Evolutionary conservation across 1,139 yeast species (phyloP).

Genomic region (Debaryomycetaceae sp.): DNA sequence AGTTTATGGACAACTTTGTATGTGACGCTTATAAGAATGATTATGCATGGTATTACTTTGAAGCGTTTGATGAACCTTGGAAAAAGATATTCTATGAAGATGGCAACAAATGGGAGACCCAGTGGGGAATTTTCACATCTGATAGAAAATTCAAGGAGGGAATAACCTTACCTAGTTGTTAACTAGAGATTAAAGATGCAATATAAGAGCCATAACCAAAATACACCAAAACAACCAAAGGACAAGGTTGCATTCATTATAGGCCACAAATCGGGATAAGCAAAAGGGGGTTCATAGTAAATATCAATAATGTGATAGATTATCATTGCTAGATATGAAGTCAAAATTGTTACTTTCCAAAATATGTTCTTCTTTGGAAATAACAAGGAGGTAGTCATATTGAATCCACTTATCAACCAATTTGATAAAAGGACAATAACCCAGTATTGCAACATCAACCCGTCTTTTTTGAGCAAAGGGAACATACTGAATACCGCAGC

Average conservation of each 20-base stretch:
- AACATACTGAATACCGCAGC: constrained; percentile 81
- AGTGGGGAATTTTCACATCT: constrained; percentile 62
- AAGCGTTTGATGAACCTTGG: constrained; percentile 77
- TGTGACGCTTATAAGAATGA: constrained; percentile 38
- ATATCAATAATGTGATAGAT: constrained; percentile 55
- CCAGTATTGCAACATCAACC: constrained; percentile 66
- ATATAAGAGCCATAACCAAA: constrained; percentile 75
- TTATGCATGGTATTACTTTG: constrained; percentile 61
- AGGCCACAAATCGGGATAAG: constrained; percentile 84
- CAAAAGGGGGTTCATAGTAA: constrained; percentile 48
- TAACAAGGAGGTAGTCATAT: constrained; percentile 19
- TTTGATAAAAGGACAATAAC: constrained; percentile 64
- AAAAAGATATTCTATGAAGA: constrained; percentile 49
- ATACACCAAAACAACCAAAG: constrained; percentile 69
- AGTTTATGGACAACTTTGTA: constrained; percentile 50
- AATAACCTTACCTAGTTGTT: constrained; percentile 7
- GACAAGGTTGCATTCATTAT: constrained; percentile 70
- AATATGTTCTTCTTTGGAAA: constrained; percentile 39
- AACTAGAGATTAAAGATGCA: constrained; percentile 28
- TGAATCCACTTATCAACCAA: constrained; percentile 74
- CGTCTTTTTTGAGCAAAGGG: constrained; percentile 81
- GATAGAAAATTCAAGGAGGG: constrained; percentile 28
- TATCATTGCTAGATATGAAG: constrained; percentile 57
- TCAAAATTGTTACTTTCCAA: constrained; percentile 55
- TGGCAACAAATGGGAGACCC: constrained; percentile 59